These are phyloP conservation scores for Blastobotrys elegans DNA, from an alignment of 1,139 yeast genomes.

Conservation along the genomic window DNA sequence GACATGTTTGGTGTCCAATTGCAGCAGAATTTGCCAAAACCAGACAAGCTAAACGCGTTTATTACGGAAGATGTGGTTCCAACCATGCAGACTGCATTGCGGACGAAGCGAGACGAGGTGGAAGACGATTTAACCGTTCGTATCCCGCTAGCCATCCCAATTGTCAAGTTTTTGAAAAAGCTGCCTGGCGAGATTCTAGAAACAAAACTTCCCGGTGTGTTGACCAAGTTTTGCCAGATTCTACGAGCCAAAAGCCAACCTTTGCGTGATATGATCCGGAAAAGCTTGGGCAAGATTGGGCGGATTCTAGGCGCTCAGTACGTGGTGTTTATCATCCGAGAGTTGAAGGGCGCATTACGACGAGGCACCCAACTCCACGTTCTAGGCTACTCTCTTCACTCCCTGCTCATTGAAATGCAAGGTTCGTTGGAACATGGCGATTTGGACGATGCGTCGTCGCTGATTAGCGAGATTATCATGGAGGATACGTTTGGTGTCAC, in stretches of 20 bases:
- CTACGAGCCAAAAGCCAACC: conserved; percentile 84
- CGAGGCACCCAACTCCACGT: conserved; percentile 95
- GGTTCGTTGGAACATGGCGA: conserved; percentile 59
- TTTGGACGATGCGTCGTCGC: conserved; percentile 59
- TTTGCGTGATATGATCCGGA: conserved; percentile 81
- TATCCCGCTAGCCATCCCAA: conserved; percentile 77
- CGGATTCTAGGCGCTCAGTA: conserved; percentile 66
- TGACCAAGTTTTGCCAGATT: conserved; percentile 83
- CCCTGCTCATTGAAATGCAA: conserved; percentile 53
- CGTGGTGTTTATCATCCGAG: conserved; percentile 67
- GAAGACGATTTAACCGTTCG: conserved; percentile 76
- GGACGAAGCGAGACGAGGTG: conserved; percentile 40
- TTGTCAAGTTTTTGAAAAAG: conserved; percentile 64
- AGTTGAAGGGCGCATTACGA: conserved; percentile 70
- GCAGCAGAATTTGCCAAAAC: conserved; percentile 31
- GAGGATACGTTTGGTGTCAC: conserved; percentile 91
- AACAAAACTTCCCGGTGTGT: conserved; percentile 67
- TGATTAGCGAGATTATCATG: conserved; percentile 73
- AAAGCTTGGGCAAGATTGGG: conserved; percentile 64
- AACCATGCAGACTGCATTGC: conserved; percentile 52
- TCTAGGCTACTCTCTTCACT: conserved; percentile 80
- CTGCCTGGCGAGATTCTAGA: conserved; percentile 54
- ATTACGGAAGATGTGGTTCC: conserved; percentile 59
- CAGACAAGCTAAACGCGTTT: conserved; percentile 46
- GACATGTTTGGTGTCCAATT: conserved; percentile 20